A percentile compares a stretch with the other conserved stretches of the same genome.
Evolutionary conservation across 106 monocot species (phyloP).

Genomic region (Xerophyta viscosa): DNA sequence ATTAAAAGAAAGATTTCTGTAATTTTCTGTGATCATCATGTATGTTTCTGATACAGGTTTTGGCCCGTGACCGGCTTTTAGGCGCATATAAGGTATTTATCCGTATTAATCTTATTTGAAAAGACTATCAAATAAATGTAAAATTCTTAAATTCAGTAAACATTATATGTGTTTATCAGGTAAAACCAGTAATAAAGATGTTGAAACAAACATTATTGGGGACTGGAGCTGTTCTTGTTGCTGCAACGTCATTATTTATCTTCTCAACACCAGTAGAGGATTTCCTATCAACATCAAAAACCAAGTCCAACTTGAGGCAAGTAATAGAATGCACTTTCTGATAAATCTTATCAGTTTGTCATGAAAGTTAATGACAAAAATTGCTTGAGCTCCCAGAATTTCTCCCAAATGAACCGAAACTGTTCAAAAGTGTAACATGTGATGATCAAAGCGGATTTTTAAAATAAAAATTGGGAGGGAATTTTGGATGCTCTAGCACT

Average conservation of each 20-base stretch:
- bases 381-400: too few species aligned
- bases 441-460: too few species aligned
- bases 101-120: too few species aligned
- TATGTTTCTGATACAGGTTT: constrained; percentile 32
- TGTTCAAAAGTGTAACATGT: too few species aligned
- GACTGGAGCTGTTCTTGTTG: constrained; percentile 48
- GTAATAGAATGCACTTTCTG: not conserved
- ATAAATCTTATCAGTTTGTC: too few species aligned
- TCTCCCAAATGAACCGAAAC: too few species aligned
- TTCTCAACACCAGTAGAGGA: constrained; percentile 49
- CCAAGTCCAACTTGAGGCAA: constrained; percentile 32
- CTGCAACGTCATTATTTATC: constrained; percentile 34
- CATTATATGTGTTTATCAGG: constrained; percentile 17
- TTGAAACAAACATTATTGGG: constrained; percentile 57
- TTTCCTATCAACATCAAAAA: constrained; percentile 30
- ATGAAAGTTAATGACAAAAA: too few species aligned
- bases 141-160: too few species aligned
- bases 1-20: too few species aligned
- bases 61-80: constrained; percentile 84
- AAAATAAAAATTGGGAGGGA: too few species aligned
- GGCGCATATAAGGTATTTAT: constrained; percentile 84
- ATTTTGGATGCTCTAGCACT: too few species aligned
- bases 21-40: not conserved
- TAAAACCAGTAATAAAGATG: constrained; percentile 70
- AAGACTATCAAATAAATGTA: too few species aligned